These are phyloP conservation scores for Stromatinia cepivora DNA, from an alignment of 2,329 filamentous ascomycete species.

Conservation along the genomic window DNA sequence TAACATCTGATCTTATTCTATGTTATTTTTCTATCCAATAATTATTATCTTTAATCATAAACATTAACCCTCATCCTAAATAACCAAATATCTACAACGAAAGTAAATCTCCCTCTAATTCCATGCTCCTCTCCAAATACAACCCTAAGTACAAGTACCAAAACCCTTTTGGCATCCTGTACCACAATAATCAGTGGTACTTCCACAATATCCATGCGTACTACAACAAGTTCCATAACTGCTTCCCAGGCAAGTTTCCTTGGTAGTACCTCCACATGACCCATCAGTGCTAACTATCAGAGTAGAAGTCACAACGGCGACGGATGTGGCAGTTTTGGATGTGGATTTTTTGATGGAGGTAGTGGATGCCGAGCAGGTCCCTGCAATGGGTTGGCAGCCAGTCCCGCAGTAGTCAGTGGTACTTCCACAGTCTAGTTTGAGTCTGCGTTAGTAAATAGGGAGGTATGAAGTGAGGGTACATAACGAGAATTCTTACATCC, in stretches of 20 bases:
- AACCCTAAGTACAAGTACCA: slow-evolving; percentile 16
- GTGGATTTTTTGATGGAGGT: slow-evolving; percentile 13
- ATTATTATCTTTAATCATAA: slow-evolving; percentile 1
- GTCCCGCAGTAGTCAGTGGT: slow-evolving; percentile 39
- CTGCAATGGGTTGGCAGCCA: slow-evolving; percentile 35
- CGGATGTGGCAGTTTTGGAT: background rate
- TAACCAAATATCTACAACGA: slow-evolving; percentile 1
- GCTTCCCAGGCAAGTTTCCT: slow-evolving; percentile 27
- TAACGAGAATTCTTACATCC: slow-evolving; percentile 30
- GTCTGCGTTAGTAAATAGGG: background rate
- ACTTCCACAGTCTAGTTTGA: slow-evolving; percentile 33
- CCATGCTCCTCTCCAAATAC: background rate
- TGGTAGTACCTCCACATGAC: slow-evolving; percentile 24
- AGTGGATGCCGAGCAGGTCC: slow-evolving; percentile 23
- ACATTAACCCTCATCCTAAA: background rate
- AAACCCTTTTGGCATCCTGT: slow-evolving; percentile 18
- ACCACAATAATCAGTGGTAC: slow-evolving; percentile 18
- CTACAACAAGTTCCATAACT: slow-evolving; percentile 31
- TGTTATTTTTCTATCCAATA: background rate
- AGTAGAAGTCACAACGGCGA: background rate
- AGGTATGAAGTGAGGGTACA: background rate
- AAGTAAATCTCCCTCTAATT: background rate
- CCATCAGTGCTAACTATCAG: slow-evolving; percentile 24
- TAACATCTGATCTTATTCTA: background rate
- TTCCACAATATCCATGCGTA: slow-evolving; percentile 25